Conservation (phyloP, 257 asterid species). For the Capsicum chinense region DNA sequence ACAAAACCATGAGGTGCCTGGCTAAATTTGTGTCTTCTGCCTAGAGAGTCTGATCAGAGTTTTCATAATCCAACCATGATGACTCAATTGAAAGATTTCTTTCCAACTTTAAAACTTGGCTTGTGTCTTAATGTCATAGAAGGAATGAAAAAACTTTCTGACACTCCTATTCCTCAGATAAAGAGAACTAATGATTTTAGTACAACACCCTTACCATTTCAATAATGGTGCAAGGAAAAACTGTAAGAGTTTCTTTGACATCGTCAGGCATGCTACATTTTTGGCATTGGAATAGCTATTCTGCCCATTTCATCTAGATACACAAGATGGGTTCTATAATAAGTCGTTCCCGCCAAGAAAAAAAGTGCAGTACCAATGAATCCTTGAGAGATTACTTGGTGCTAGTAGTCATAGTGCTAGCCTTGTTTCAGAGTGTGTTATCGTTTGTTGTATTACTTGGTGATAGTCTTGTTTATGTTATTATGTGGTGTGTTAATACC, state of each 20-base stretch:
- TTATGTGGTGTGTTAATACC: too few relatives aligned
- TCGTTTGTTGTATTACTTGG: too few relatives aligned
- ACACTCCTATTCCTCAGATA: background rate
- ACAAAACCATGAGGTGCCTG: slow-evolving; percentile 5
- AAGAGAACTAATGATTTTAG: background rate
- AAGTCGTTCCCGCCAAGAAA: too few relatives aligned
- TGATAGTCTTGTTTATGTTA: too few relatives aligned
- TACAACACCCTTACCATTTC: background rate
- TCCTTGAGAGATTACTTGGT: too few relatives aligned
- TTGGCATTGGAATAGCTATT: too few relatives aligned
- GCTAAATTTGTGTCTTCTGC: background rate
- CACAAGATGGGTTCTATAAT: too few relatives aligned
- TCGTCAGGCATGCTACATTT: background rate
- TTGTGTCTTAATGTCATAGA: background rate
- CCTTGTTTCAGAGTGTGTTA: too few relatives aligned
- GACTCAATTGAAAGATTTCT: background rate
- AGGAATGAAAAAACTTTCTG: background rate
- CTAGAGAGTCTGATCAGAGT: background rate
- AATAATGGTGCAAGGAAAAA: slow-evolving; percentile 2
- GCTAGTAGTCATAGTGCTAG: too few relatives aligned
- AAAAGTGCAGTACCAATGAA: too few relatives aligned
- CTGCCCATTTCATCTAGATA: too few relatives aligned
- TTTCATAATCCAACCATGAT: background rate
- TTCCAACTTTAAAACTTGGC: background rate
- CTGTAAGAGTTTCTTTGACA: background rate